Evolutionary conservation across 768 basidiomycete genomes (phyloP).

Genomic region (Tricholoma sp.): DNA sequence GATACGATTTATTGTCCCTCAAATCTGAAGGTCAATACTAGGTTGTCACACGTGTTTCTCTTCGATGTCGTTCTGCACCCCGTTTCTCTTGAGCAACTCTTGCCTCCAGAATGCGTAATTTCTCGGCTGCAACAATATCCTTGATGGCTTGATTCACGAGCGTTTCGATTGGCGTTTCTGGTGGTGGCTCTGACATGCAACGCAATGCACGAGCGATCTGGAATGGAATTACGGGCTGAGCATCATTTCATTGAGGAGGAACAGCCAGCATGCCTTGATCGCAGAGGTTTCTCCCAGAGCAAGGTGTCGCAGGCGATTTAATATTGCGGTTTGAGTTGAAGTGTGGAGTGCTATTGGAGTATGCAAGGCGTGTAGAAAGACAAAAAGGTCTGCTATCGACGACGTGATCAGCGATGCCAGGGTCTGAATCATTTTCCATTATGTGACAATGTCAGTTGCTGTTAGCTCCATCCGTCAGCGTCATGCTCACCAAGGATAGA

Average conservation of each 20-base stretch:
- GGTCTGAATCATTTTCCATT: conserved; percentile 34
- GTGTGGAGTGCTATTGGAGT: conserved; percentile 50
- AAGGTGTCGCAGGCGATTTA: conserved; percentile 46
- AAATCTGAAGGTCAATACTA: background rate
- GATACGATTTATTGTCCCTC: background rate
- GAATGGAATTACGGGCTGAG: conserved; percentile 1
- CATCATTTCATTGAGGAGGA: background rate
- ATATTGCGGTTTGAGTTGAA: conserved; percentile 41
- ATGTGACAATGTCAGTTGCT: background rate
- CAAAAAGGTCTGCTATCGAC: conserved; percentile 60
- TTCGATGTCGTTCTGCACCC: conserved; percentile 21
- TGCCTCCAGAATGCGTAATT: conserved; percentile 49
- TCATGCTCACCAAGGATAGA: conserved; percentile 32
- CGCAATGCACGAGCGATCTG: conserved; percentile 55
- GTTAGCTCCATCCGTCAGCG: background rate
- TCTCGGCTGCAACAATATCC: conserved; percentile 66
- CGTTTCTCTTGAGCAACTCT: conserved; percentile 27
- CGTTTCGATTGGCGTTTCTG: conserved; percentile 37
- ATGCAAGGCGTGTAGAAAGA: conserved; percentile 54
- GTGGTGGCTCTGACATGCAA: conserved; percentile 45
- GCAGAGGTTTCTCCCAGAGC: conserved; percentile 43
- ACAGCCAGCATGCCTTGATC: conserved; percentile 38
- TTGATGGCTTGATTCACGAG: conserved; percentile 55
- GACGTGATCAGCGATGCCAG: conserved; percentile 49
- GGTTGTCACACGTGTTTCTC: conserved; percentile 12